Conservation (phyloP, 768 basidiomycete species). For the Leucogyrophana mollusca region DNA sequence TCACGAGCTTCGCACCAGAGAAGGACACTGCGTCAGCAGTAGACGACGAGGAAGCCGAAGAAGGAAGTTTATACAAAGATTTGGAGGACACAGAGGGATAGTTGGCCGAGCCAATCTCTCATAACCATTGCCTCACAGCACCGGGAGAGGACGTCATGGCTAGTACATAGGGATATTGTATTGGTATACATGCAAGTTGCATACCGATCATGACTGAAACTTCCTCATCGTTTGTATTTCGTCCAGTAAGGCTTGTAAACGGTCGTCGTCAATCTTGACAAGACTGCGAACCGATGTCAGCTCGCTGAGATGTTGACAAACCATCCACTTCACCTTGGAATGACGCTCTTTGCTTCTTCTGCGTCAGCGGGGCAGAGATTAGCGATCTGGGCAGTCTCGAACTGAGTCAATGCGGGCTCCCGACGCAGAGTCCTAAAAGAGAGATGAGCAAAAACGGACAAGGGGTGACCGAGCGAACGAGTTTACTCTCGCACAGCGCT, state of each 20-base stretch:
- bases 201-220: slow-evolving; percentile 66
- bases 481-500: slow-evolving; percentile 85
- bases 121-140: background rate
- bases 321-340: slow-evolving; percentile 65
- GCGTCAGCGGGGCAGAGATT: slow-evolving; percentile 86
- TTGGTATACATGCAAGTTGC: background rate
- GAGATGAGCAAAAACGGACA: slow-evolving; percentile 2
- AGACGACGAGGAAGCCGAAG: slow-evolving; percentile 41
- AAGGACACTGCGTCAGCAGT: slow-evolving; percentile 24
- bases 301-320: background rate
- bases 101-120: no score
- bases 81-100: slow-evolving; percentile 57
- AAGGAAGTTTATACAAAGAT: slow-evolving; percentile 34
- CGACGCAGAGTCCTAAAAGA: slow-evolving; percentile 65
- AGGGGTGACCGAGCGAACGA: background rate
- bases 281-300: slow-evolving; percentile 29
- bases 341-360: slow-evolving; percentile 89
- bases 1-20: slow-evolving; percentile 40
- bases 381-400: slow-evolving; percentile 91
- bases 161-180: background rate
- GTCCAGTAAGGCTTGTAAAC: slow-evolving; percentile 75
- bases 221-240: slow-evolving; percentile 91
- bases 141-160: background rate
- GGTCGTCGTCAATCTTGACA: slow-evolving; percentile 85
- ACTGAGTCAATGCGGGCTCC: slow-evolving; percentile 79